Conservation (phyloP, 768 basidiomycete species). For the Coprinopsis strossmayeri region DNA sequence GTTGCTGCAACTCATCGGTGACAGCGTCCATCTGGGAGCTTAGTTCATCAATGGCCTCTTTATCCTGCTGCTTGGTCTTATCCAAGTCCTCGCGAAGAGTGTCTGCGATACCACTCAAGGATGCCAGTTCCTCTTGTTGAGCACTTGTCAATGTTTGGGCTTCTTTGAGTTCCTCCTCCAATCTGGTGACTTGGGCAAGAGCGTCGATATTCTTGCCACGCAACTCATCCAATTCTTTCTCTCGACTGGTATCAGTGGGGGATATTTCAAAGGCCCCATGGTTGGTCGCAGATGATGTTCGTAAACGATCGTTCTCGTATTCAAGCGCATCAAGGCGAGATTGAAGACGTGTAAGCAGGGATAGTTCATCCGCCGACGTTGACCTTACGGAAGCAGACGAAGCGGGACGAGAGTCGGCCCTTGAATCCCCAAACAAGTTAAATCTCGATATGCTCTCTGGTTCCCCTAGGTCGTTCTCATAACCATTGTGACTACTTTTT, state of each 20-base stretch:
- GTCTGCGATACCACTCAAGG: not conserved
- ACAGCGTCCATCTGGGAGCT: slow-evolving; percentile 30
- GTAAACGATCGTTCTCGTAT: slow-evolving; percentile 62
- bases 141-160: not conserved
- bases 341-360: slow-evolving; percentile 34
- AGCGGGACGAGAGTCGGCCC: slow-evolving; percentile 27
- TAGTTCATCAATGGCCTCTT: slow-evolving; percentile 17
- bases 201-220: not conserved
- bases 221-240: slow-evolving; percentile 5
- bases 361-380: slow-evolving; percentile 26
- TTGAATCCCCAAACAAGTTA: slow-evolving; percentile 1
- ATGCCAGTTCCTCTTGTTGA: not conserved
- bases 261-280: not conserved
- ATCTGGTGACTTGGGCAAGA: not conserved
- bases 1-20: slow-evolving; percentile 34
- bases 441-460: not conserved
- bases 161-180: not conserved
- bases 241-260: slow-evolving; percentile 5
- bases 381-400: slow-evolving; percentile 33
- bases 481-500: not conserved
- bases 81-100: not conserved
- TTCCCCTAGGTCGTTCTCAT: slow-evolving; percentile 5
- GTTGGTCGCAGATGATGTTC: slow-evolving; percentile 25
- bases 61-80: not conserved
- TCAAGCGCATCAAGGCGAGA: slow-evolving; percentile 56